phyloP scores from a whole-genome alignment of 805 yeast species.

The Phaffomyces antillensis region DNA sequence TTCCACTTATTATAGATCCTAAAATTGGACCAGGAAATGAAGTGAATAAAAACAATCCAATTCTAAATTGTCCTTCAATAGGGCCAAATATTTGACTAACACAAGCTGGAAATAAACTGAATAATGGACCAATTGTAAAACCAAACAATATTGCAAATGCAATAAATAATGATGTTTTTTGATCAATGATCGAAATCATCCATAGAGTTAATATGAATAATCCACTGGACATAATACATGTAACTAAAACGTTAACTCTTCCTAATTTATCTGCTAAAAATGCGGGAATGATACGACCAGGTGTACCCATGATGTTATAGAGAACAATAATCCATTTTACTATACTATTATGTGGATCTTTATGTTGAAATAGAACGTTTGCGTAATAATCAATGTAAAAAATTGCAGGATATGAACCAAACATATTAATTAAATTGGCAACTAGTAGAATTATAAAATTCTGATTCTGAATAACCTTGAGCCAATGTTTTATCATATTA shows the following conservation, averaged over 20 bases:
- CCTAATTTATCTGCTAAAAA: constrained; percentile 17
- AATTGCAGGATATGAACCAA: constrained; percentile 20
- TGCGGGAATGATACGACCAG: constrained; percentile 21
- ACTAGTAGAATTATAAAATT: constrained; percentile 8
- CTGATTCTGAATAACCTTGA: constrained; percentile 4
- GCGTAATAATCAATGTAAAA: constrained; percentile 21
- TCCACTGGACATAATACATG: constrained; percentile 8
- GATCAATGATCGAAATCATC: constrained; percentile 13
- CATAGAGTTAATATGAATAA: constrained; percentile 12
- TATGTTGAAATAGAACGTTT: constrained; percentile 3
- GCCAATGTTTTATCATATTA: constrained; percentile 10
- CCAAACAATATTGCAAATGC: constrained; percentile 17
- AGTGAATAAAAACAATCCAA: constrained; percentile 13
- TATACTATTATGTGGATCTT: constrained; percentile 8
- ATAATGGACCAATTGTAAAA: constrained; percentile 16
- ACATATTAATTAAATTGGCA: constrained; percentile 16
- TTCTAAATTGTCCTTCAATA: constrained; percentile 13
- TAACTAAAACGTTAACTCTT: constrained; percentile 13
- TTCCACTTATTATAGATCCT: constrained; percentile 20
- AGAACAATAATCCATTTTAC: constrained; percentile 15
- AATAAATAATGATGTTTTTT: constrained; percentile 8
- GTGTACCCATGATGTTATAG: constrained; percentile 18
- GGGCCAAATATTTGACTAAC: constrained; percentile 18
- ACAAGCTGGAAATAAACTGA: constrained; percentile 19
- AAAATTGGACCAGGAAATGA: constrained; percentile 19